A percentile compares a stretch with the other conserved stretches of the same genome.
phyloP scores from a whole-genome alignment of 306 rosid species.

The Vicia villosa region DNA sequence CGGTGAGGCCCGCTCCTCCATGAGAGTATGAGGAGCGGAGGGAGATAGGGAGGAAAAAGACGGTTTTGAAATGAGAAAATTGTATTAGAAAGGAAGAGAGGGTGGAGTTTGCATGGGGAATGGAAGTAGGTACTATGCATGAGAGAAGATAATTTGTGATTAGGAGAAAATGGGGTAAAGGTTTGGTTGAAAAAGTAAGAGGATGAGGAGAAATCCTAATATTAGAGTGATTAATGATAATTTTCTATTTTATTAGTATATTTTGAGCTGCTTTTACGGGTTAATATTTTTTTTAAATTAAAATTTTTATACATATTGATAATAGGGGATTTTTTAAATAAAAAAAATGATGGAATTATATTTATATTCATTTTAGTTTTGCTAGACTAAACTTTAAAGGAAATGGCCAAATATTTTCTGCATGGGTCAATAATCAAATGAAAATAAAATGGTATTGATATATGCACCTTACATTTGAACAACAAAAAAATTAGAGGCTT shows the following conservation, averaged over 20 bases:
- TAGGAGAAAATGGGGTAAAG: constrained; percentile 24
- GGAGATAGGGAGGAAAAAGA: constrained; percentile 5
- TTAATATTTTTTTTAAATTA: constrained; percentile 25
- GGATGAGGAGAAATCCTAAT: not conserved
- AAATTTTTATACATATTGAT: not conserved
- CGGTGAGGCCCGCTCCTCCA: constrained; percentile 69
- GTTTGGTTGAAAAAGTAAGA: constrained; percentile 17
- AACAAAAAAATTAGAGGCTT: too few species aligned
- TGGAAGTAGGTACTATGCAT: constrained; percentile 33
- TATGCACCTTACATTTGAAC: not conserved
- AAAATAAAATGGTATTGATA: not conserved
- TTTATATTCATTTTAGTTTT: not conserved
- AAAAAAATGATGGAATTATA: not conserved
- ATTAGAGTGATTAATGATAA: constrained; percentile 7
- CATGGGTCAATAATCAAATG: too few species aligned
- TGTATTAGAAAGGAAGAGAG: constrained; percentile 22
- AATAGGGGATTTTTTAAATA: not conserved
- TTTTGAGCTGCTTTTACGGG: constrained; percentile 27
- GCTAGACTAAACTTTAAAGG: not conserved
- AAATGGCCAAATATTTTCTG: not conserved
- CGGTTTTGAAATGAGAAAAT: constrained; percentile 1
- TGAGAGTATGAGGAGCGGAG: constrained; percentile 57
- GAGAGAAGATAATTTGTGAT: constrained; percentile 25
- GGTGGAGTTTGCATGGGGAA: constrained; percentile 32
- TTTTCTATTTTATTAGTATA: not conserved